These are phyloP conservation scores for Warburgia ugandensis DNA, from an alignment of 164 flowering plant species.

Conservation along the genomic window DNA sequence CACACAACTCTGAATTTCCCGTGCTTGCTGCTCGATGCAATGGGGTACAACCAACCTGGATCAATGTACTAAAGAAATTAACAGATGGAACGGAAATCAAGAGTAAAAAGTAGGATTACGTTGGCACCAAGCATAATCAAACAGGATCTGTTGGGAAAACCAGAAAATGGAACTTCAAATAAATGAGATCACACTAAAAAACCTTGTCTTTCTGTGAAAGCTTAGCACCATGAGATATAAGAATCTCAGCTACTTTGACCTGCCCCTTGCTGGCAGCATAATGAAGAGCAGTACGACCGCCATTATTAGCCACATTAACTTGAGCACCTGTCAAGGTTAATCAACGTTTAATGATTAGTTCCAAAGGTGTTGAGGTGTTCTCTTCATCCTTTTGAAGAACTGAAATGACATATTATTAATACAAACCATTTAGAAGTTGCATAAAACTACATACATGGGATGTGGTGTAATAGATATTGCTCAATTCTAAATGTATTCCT, in stretches of 20 bases:
- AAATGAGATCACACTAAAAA: no score
- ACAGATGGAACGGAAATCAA: background rate
- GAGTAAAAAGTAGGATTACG: background rate
- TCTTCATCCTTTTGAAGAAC: background rate
- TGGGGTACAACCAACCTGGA: constrained; percentile 93
- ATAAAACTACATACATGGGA: no score
- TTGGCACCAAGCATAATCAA: background rate
- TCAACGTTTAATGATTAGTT: background rate
- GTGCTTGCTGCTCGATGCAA: constrained; percentile 95
- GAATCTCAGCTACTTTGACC: constrained; percentile 61
- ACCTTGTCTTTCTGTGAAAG: constrained; percentile 79
- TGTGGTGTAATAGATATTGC: no score
- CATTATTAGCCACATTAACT: constrained; percentile 74
- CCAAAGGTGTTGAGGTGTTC: background rate
- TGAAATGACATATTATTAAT: background rate
- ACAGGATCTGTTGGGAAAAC: no score
- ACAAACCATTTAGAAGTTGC: no score
- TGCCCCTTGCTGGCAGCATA: constrained; percentile 98
- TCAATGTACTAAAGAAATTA: background rate
- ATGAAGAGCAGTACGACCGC: constrained; percentile 94
- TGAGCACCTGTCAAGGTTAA: constrained; percentile 55
- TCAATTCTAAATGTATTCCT: no score
- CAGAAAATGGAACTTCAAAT: no score
- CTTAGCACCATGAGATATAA: constrained; percentile 73
- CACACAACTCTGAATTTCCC: constrained; percentile 71